These are phyloP conservation scores for Saitoella complicata DNA, from an alignment of 805 yeast species.

Conservation along the genomic window DNA sequence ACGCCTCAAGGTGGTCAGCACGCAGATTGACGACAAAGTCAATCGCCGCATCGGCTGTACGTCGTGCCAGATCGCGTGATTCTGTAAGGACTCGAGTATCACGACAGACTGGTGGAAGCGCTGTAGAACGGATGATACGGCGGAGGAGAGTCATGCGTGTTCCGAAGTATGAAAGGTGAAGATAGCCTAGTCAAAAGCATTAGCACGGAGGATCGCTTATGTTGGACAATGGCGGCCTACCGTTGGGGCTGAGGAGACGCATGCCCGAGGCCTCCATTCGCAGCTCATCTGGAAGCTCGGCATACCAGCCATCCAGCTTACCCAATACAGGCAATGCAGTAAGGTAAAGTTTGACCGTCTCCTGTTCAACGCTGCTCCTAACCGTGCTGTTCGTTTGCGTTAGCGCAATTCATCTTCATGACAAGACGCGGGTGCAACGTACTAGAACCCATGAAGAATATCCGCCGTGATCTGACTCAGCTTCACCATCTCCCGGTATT, in stretches of 20 bases:
- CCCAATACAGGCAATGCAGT: conserved; percentile 13
- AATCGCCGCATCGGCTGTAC: conserved; percentile 15
- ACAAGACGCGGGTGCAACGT: not conserved
- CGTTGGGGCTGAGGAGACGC: too few relatives aligned
- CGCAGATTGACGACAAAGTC: conserved; percentile 13
- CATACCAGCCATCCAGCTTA: conserved; percentile 22
- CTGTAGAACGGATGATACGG: conserved; percentile 9
- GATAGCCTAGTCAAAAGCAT: conserved; percentile 14
- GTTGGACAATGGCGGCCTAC: too few relatives aligned
- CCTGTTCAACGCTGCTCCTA: conserved; percentile 9
- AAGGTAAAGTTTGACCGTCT: too few relatives aligned
- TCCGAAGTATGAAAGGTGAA: conserved; percentile 16
- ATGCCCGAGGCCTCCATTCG: conserved; percentile 8
- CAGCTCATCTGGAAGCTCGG: conserved; percentile 19
- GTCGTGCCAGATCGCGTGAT: conserved; percentile 12
- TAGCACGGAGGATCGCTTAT: conserved; percentile 13
- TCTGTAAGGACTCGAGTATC: conserved; percentile 3
- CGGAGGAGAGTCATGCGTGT: conserved; percentile 16
- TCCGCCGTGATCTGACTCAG: conserved; percentile 22
- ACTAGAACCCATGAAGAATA: conserved; percentile 15
- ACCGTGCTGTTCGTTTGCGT: conserved; percentile 7
- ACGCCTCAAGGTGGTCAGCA: conserved; percentile 17
- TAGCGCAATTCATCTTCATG: not conserved
- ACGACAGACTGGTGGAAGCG: conserved; percentile 11
- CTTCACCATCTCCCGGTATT: conserved; percentile 16